These are phyloP conservation scores for Spatholobus suberectus DNA, from an alignment of 306 rosid species.

Conservation along the genomic window DNA sequence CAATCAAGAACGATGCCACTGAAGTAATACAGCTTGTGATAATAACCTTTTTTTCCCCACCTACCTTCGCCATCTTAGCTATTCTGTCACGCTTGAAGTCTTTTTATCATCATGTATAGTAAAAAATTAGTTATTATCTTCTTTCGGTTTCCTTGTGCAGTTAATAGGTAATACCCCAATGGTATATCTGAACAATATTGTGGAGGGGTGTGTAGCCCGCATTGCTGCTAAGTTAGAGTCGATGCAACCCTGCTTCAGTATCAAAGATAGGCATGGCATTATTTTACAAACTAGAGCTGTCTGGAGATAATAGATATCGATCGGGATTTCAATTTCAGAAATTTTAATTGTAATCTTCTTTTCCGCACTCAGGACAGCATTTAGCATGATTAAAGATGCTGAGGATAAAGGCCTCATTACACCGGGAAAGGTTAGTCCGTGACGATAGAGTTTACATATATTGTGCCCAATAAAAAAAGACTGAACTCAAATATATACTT, in stretches of 20 bases:
- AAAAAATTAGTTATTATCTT: background rate
- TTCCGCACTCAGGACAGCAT: conserved; percentile 57
- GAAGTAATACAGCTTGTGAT: too few relatives aligned
- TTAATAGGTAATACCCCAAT: conserved; percentile 84
- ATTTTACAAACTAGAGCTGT: conserved; percentile 9
- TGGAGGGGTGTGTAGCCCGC: conserved; percentile 77
- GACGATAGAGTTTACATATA: too few relatives aligned
- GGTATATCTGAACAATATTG: conserved; percentile 77
- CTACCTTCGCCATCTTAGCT: too few relatives aligned
- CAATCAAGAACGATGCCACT: conserved; percentile 77
- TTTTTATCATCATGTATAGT: too few relatives aligned
- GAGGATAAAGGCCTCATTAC: conserved; percentile 74
- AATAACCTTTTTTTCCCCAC: too few relatives aligned
- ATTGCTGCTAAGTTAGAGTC: conserved; percentile 89
- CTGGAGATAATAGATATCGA: background rate
- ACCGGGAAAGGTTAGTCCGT: too few relatives aligned
- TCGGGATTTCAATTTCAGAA: background rate
- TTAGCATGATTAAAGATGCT: conserved; percentile 81
- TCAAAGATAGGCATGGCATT: conserved; percentile 70
- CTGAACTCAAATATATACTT: too few relatives aligned
- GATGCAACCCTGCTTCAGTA: conserved; percentile 85
- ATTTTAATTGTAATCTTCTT: background rate
- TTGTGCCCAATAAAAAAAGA: too few relatives aligned
- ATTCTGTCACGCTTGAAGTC: background rate
- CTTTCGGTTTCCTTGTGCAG: conserved; percentile 46